These are phyloP conservation scores for Combretum micranthum DNA, from an alignment of 345 rosid species.

Conservation along the genomic window DNA sequence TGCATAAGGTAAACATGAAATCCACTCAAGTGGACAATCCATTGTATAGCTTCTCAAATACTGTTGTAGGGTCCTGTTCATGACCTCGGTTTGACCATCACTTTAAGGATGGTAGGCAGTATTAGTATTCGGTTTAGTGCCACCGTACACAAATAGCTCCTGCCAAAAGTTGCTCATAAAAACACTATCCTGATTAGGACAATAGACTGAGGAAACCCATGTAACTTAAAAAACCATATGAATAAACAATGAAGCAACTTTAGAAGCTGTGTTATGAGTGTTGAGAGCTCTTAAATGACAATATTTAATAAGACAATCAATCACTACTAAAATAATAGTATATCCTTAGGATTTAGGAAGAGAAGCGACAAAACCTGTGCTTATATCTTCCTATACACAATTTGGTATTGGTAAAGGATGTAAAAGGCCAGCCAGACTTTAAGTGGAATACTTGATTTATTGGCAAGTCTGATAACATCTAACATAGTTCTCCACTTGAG, in stretches of 20 bases:
- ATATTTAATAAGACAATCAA: constrained; percentile 8
- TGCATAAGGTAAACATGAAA: not conserved
- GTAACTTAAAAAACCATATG: constrained; percentile 1
- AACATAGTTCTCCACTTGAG: no score
- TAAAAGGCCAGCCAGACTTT: no score
- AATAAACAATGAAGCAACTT: not conserved
- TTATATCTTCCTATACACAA: not conserved
- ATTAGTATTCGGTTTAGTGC: not conserved
- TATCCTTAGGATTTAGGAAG: constrained; percentile 3
- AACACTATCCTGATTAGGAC: not conserved
- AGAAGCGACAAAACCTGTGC: constrained; percentile 8
- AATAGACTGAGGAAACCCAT: not conserved
- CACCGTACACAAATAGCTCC: not conserved
- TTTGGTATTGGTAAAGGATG: not conserved
- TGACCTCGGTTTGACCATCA: constrained; percentile 2
- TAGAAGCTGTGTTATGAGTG: not conserved
- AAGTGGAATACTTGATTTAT: no score
- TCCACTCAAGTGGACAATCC: not conserved
- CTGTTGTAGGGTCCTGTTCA: not conserved
- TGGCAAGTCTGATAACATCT: no score
- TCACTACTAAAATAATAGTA: constrained; percentile 2
- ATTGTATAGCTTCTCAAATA: not conserved
- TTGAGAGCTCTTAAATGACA: not conserved
- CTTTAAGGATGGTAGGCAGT: no score
- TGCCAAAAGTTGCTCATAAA: constrained; percentile 4